These are phyloP conservation scores for Neurospora discreta DNA, from an alignment of 495 filamentous ascomycete genomes.

Conservation along the genomic window DNA sequence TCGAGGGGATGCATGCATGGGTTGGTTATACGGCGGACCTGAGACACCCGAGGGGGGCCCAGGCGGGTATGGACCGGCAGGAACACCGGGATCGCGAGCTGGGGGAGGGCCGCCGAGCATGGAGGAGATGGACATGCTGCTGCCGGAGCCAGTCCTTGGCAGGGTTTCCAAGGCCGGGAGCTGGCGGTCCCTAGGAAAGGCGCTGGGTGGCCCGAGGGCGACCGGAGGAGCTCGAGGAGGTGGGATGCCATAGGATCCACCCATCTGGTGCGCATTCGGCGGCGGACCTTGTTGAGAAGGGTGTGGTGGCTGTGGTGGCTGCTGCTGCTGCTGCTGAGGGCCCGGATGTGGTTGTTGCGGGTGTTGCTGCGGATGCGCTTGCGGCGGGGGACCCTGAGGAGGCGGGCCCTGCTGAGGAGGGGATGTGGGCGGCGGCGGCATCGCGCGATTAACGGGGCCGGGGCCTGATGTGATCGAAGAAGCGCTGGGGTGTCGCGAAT, in stretches of 20 bases:
- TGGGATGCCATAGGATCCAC: conserved; percentile 33
- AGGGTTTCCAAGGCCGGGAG: conserved; percentile 42
- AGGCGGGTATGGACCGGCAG: conserved; percentile 40
- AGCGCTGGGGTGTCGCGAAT: conserved; percentile 43
- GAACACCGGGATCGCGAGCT: conserved; percentile 38
- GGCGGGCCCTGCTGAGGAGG: conserved; percentile 32
- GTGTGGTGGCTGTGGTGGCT: conserved; percentile 13
- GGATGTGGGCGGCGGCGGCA: conserved; percentile 42
- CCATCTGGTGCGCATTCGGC: conserved; percentile 29
- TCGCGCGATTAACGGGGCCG: conserved; percentile 30
- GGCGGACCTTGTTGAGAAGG: neutral
- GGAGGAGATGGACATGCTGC: conserved; percentile 94
- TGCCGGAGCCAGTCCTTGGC: conserved; percentile 38
- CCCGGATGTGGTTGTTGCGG: conserved; percentile 17
- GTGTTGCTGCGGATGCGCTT: conserved; percentile 1
- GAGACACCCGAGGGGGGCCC: conserved; percentile 40
- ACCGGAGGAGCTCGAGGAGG: conserved; percentile 39
- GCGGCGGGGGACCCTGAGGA: neutral
- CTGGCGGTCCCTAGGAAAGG: conserved; percentile 42
- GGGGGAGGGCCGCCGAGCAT: conserved; percentile 65
- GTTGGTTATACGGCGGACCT: conserved; percentile 30
- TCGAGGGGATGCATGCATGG: conserved; percentile 42
- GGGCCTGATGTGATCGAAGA: conserved; percentile 38
- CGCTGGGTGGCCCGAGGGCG: conserved; percentile 38
- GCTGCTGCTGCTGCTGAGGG: conserved; percentile 11